Base-by-base conservation (phyloP, 208 protist species). In the Leishmania aethiopica region DNA sequence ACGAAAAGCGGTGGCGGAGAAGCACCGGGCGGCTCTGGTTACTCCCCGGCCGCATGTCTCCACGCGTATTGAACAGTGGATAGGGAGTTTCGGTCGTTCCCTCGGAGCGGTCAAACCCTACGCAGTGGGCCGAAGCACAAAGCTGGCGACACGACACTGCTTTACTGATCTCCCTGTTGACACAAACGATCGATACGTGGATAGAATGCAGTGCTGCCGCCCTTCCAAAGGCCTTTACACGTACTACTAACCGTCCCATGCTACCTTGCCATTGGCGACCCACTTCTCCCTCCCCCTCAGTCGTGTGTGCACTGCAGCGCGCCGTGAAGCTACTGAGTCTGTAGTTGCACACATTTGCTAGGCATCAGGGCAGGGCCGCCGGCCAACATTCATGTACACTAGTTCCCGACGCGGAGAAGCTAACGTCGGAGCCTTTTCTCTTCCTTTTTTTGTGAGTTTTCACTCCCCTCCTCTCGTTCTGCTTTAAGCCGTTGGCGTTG, bases 211-310 rank as follows among this genome's bases (percentile, higher is more conserved):
- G 72, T 90, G 86, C 78, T 85, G 85, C 75, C 84, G 90, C 0
- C 90, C 90, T 37, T 90, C 84, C 22, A 94, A 94, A 80, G 90
- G 90, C 19, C 64, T 94, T 11, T 88, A 86, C 60, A 45, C 69
- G 3, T 84, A 82, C 49, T 86, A 81, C 66, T 90, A 82, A 78
- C 69, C 25, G 22, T 53, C 25, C 45, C 40, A 55, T 45, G 45
- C 70, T 32, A 15, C 28, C 40, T 35, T 5, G 70, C 19, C 19
- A 35, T 37, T 32, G 55, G 8, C 47, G 2, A 32, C n/a, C 28
- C 11, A 35, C 42, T 45, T 74, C 25, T 53, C 45, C 28, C 42
- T 19, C 42, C 11, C 25, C 70, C 6, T 25, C 45, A 74, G 25
- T n/a, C 28, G 22, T 37, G 70, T 19, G 13, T 25, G 28, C 45